Conservation (phyloP, 2,329 filamentous ascomycete genomes). For the Sporothrix pallida region DNA sequence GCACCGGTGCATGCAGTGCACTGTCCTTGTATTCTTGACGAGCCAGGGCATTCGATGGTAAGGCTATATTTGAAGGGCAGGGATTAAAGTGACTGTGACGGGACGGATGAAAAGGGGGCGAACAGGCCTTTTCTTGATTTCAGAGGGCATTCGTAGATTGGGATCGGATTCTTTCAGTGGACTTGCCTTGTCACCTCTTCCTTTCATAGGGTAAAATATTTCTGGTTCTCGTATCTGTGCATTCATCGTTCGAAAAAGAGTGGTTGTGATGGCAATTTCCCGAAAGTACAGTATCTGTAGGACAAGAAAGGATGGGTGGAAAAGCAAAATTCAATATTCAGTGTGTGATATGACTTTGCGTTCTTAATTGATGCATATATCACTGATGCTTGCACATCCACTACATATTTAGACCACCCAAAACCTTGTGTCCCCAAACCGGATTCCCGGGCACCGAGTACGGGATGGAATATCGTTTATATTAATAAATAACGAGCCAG, state of each 20-base stretch:
- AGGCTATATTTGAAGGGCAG: neutral
- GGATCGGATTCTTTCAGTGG: neutral
- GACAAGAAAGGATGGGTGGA: neutral
- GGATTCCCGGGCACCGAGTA: constrained; percentile 3
- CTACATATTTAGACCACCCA: neutral
- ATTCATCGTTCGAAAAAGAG: neutral
- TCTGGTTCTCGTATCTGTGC: neutral
- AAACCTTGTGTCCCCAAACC: neutral
- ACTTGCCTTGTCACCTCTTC: neutral
- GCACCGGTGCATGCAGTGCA: too few species aligned
- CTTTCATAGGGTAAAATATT: neutral
- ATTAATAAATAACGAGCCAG: neutral
- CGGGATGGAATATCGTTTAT: neutral
- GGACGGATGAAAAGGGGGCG: neutral
- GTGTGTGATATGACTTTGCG: neutral
- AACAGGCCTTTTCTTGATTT: neutral
- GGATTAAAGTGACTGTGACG: too few species aligned
- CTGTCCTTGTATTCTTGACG: constrained; percentile 13
- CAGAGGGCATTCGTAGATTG: neutral
- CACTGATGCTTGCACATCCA: neutral
- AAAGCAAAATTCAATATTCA: neutral
- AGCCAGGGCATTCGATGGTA: neutral
- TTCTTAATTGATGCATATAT: neutral
- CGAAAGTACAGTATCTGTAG: neutral
- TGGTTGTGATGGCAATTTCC: constrained; percentile 23